Conservation (phyloP, 2,329 filamentous ascomycete genomes). For the Trichoderma brevicompactum region DNA sequence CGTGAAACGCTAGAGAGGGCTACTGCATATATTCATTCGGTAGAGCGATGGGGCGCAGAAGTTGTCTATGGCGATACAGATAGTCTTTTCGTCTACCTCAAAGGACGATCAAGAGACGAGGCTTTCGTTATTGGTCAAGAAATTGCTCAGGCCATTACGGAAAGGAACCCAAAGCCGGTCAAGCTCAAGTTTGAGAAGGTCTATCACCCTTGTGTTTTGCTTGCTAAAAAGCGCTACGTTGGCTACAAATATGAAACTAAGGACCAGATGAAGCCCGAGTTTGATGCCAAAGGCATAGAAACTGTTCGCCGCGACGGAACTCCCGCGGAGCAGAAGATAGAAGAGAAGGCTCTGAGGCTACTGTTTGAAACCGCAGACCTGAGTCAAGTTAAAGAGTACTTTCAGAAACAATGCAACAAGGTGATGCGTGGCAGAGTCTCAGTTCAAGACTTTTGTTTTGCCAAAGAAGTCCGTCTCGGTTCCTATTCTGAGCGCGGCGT, state of each 20-base stretch:
- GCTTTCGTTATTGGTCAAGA: conserved; percentile 93
- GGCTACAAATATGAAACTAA: conserved; percentile 93
- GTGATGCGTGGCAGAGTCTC: conserved; percentile 89
- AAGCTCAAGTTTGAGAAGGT: conserved; percentile 99
- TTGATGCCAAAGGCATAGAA: conserved; percentile 98
- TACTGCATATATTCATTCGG: conserved; percentile 88
- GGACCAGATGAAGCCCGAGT: conserved; percentile 77
- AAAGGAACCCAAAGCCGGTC: conserved; percentile 86
- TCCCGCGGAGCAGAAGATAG: conserved; percentile 93
- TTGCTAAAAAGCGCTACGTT: conserved; percentile 97
- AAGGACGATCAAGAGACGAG: conserved; percentile 82
- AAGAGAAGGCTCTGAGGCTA: conserved; percentile 86
- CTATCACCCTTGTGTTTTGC: conserved; percentile 89
- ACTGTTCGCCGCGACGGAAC: conserved; percentile 95
- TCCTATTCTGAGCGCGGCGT: conserved; percentile 78
- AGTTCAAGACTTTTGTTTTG: conserved; percentile 95
- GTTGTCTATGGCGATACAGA: conserved; percentile 99
- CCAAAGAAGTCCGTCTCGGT: conserved; percentile 86
- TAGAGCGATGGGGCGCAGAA: conserved; percentile 87
- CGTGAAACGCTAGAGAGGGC: conserved; percentile 93
- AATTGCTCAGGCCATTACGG: conserved; percentile 84
- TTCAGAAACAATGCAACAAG: conserved; percentile 86
- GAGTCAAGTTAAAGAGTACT: conserved; percentile 85
- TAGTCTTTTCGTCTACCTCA: conserved; percentile 88
- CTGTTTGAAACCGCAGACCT: conserved; percentile 90